phyloP scores from a whole-genome alignment of 2,329 filamentous ascomycete genomes.

The Aspergillus tanneri region DNA sequence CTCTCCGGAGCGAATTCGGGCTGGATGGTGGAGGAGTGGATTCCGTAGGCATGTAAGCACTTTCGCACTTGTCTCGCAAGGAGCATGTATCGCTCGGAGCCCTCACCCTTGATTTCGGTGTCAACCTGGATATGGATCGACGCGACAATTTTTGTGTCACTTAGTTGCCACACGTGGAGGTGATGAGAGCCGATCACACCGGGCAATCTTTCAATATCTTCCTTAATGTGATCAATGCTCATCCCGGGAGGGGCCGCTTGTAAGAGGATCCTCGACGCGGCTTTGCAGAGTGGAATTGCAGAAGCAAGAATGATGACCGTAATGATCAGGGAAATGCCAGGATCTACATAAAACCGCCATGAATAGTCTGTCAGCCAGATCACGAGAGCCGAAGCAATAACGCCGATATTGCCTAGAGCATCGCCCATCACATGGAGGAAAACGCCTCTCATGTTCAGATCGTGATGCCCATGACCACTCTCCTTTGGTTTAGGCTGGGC shows the following conservation, averaged over 20 bases:
- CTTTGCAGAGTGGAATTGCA: slow-evolving; percentile 53
- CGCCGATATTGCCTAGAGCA: slow-evolving; percentile 50
- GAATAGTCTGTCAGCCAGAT: slow-evolving; percentile 87
- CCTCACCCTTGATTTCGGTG: slow-evolving; percentile 82
- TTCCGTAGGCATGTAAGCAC: slow-evolving; percentile 92
- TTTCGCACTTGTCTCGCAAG: slow-evolving; percentile 77
- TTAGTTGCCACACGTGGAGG: slow-evolving; percentile 96
- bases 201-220: slow-evolving; percentile 81
- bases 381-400: slow-evolving; percentile 66
- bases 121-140: slow-evolving; percentile 90
- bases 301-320: slow-evolving; percentile 67
- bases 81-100: slow-evolving; percentile 80
- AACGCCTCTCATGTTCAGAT: slow-evolving; percentile 89
- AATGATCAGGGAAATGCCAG: slow-evolving; percentile 88
- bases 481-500: slow-evolving; percentile 63
- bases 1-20: slow-evolving; percentile 66
- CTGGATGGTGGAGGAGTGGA: slow-evolving; percentile 96
- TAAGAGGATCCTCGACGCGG: slow-evolving; percentile 72
- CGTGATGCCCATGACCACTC: slow-evolving; percentile 55
- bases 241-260: slow-evolving; percentile 92
- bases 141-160: slow-evolving; percentile 89
- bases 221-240: slow-evolving; percentile 82
- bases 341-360: slow-evolving; percentile 85
- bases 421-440: slow-evolving; percentile 62
- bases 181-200: slow-evolving; percentile 92